Percentiles rank a stretch among this genome's conserved stretches.
phyloP scores from a whole-genome alignment of 2,329 filamentous ascomycete species.

The Pseudocercospora cruenta region DNA sequence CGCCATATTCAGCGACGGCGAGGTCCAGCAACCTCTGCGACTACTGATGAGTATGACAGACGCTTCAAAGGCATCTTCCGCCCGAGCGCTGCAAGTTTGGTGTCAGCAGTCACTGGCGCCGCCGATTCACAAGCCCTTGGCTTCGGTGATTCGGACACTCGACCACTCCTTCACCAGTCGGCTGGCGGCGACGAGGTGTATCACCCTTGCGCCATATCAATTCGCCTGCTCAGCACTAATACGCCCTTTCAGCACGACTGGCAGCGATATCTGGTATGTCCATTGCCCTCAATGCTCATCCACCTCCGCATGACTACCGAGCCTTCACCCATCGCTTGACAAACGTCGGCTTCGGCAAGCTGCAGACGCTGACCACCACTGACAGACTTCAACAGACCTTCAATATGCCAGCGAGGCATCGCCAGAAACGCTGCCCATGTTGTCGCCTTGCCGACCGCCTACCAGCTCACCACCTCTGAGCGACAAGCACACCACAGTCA shows the following conservation, averaged over 20 bases:
- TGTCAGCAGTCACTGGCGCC: neutral
- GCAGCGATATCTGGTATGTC: neutral
- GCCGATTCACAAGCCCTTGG: neutral
- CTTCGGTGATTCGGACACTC: neutral
- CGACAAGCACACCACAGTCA: neutral
- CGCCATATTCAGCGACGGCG: neutral
- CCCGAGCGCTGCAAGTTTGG: neutral
- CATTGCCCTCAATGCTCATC: neutral
- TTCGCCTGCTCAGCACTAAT: neutral
- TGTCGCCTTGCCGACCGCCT: neutral
- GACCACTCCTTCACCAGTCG: conserved; percentile 2
- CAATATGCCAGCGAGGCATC: neutral
- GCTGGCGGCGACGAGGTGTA: neutral
- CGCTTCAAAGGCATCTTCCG: neutral
- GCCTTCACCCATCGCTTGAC: neutral
- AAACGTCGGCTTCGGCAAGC: neutral
- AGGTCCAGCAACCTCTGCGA: neutral
- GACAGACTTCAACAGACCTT: neutral
- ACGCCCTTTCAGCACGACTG: neutral
- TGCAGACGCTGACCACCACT: neutral
- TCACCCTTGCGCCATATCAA: too few species aligned
- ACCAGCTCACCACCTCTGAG: neutral
- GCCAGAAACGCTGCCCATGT: neutral
- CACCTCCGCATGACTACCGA: neutral
- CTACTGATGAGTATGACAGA: neutral